Conservation (phyloP, 1,284 basidiomycete species). For the Takashimella tepidaria region DNA sequence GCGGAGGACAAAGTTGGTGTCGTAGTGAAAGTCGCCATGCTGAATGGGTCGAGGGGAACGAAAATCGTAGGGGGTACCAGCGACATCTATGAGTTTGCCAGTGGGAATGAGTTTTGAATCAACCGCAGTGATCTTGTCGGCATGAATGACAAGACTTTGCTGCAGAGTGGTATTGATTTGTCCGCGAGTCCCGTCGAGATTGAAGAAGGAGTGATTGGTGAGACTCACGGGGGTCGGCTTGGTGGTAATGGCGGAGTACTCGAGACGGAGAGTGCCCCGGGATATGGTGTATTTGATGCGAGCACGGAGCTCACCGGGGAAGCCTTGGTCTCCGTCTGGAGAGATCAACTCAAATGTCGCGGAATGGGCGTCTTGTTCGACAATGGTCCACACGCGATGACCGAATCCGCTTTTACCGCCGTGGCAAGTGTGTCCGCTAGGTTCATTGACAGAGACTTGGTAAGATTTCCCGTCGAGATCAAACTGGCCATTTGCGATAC, state of each 20-base stretch:
- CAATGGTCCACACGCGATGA: slow-evolving; percentile 18
- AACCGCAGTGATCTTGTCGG: slow-evolving; percentile 27
- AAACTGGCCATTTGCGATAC: slow-evolving; percentile 33
- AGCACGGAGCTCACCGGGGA: slow-evolving; percentile 25
- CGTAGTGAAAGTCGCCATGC: slow-evolving; percentile 12
- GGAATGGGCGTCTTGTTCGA: slow-evolving; percentile 3
- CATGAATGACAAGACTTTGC: slow-evolving; percentile 18
- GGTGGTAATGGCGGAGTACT: slow-evolving; percentile 14
- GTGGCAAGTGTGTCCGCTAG: slow-evolving; percentile 27
- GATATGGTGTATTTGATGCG: slow-evolving; percentile 11
- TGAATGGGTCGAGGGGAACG: slow-evolving; percentile 8
- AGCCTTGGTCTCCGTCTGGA: slow-evolving; percentile 20
- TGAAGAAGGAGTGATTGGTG: slow-evolving; percentile 38
- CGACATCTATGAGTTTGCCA: slow-evolving; percentile 18
- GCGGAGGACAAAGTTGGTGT: slow-evolving; percentile 10
- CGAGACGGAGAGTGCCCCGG: slow-evolving; percentile 4
- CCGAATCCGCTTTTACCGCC: slow-evolving; percentile 20
- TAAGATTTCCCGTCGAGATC: slow-evolving; percentile 19
- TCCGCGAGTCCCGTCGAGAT: slow-evolving; percentile 19
- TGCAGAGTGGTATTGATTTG: slow-evolving; percentile 10
- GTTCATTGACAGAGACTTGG: slow-evolving; percentile 27
- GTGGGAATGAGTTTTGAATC: slow-evolving; percentile 30
- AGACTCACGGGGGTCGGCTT: slow-evolving; percentile 31
- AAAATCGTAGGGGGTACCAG: slow-evolving; percentile 14
- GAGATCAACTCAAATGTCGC: slow-evolving; percentile 14